Conservation (phyloP, 164 flowering plant species). For the Malania oleifera region DNA sequence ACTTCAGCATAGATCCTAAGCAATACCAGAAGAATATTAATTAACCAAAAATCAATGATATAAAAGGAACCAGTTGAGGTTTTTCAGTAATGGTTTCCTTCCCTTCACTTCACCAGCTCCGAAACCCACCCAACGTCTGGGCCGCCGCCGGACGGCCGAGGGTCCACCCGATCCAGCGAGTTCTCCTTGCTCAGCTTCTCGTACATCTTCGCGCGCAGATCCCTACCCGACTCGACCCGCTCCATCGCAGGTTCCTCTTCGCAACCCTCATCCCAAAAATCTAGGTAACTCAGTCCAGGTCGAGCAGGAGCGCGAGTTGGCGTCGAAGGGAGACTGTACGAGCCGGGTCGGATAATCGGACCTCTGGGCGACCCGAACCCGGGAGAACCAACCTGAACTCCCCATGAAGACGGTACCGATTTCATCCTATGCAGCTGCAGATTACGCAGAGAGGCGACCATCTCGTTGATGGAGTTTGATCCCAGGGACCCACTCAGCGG, state of each 20-base stretch:
- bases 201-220: constrained; percentile 44
- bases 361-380: constrained; percentile 34
- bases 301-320: constrained; percentile 39
- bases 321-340: constrained; percentile 57
- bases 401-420: constrained; percentile 39
- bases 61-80: not conserved
- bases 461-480: constrained; percentile 39
- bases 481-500: constrained; percentile 39
- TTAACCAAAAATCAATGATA: not conserved
- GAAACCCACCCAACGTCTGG: constrained; percentile 83
- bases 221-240: constrained; percentile 69
- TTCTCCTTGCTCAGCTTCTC: constrained; percentile 63
- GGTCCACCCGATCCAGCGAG: constrained; percentile 26
- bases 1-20: too few relatives aligned
- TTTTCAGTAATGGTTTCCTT: not conserved
- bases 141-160: constrained; percentile 3
- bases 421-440: constrained; percentile 56
- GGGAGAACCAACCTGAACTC: constrained; percentile 23
- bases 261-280: constrained; percentile 16
- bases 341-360: constrained; percentile 42
- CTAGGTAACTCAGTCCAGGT: constrained; percentile 20
- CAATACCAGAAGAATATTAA: not conserved
- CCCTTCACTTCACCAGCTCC: constrained; percentile 51
- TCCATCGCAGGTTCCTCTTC: constrained; percentile 57
- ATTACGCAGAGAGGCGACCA: constrained; percentile 47